Conservation (phyloP, 2,329 filamentous ascomycete genomes). For the Zymoseptoria passerinii region DNA sequence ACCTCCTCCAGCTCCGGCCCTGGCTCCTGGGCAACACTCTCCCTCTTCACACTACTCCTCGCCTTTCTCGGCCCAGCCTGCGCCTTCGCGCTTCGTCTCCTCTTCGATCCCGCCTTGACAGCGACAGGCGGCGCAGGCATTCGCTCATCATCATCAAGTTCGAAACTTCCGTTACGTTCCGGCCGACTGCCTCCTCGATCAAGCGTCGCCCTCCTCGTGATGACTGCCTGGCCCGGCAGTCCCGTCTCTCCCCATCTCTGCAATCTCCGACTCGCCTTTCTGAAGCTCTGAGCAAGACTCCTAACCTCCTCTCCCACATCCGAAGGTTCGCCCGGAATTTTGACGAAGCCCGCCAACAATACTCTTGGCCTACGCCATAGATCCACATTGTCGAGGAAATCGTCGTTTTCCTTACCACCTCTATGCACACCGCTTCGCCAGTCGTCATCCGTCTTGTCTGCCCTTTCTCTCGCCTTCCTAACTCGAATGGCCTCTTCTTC, state of each 20-base stretch:
- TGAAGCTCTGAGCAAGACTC: slow-evolving; percentile 57
- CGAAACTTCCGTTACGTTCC: slow-evolving; percentile 7
- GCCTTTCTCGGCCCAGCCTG: slow-evolving; percentile 8
- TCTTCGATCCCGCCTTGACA: slow-evolving; percentile 14
- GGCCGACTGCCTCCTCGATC: slow-evolving; percentile 3
- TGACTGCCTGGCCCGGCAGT: slow-evolving; percentile 22
- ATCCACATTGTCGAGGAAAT: slow-evolving; percentile 19
- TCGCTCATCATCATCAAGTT: slow-evolving; percentile 1
- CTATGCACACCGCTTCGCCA: slow-evolving; percentile 11
- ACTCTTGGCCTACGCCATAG: slow-evolving; percentile 17
- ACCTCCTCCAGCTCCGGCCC: slow-evolving; percentile 18
- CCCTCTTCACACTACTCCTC: slow-evolving; percentile 13
- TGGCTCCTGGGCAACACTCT: slow-evolving; percentile 12
- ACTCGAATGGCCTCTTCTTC: slow-evolving; percentile 32
- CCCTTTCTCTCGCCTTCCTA: slow-evolving; percentile 19
- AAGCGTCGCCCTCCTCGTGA: slow-evolving; percentile 18
- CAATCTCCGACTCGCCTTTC: slow-evolving; percentile 57
- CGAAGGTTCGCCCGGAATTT: slow-evolving; percentile 52
- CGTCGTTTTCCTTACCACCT: slow-evolving; percentile 23
- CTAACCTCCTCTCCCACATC: slow-evolving; percentile 70
- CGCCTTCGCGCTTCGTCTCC: slow-evolving; percentile 8
- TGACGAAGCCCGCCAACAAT: slow-evolving; percentile 48
- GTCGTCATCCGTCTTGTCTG: slow-evolving; percentile 32
- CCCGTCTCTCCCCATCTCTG: slow-evolving; percentile 54
- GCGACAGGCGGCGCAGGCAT: background rate